phyloP scores from a whole-genome alignment of 495 filamentous ascomycete species.

The Penicillium alfredii region DNA sequence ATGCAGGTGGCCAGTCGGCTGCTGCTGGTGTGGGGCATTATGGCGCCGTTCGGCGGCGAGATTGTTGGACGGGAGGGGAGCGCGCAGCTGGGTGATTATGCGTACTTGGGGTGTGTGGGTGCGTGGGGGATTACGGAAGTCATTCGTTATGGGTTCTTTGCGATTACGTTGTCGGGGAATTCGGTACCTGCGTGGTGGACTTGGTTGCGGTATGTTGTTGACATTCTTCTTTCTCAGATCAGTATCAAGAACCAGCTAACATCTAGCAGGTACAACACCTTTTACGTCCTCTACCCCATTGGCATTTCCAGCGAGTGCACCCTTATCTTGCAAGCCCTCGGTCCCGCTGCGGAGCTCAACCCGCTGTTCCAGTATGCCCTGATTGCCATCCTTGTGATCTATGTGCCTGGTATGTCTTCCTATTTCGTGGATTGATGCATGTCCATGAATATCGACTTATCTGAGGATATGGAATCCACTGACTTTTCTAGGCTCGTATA shows the following conservation, averaged over 20 bases:
- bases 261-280: slow-evolving; percentile 74
- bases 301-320: slow-evolving; percentile 82
- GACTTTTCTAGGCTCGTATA: slow-evolving; percentile 60
- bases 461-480: no score
- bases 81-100: slow-evolving; percentile 34
- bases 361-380: slow-evolving; percentile 52
- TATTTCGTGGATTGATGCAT: background rate
- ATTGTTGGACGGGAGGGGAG: slow-evolving; percentile 23
- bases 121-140: slow-evolving; percentile 87
- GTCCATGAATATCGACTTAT: slow-evolving; percentile 17
- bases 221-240: no score
- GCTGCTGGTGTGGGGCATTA: slow-evolving; percentile 78
- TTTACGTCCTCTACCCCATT: slow-evolving; percentile 86
- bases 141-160: slow-evolving; percentile 84
- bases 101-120: slow-evolving; percentile 46
- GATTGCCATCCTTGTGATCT: slow-evolving; percentile 59
- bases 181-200: slow-evolving; percentile 56
- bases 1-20: slow-evolving; percentile 83
- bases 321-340: slow-evolving; percentile 62
- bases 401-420: slow-evolving; percentile 66
- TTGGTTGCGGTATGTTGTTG: slow-evolving; percentile 64
- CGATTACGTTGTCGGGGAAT: slow-evolving; percentile 56
- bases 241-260: no score
- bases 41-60: slow-evolving; percentile 48
- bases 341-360: slow-evolving; percentile 48